These are phyloP conservation scores for Ophiorrhiza pumila DNA, from an alignment of 257 asterid species.

Conservation along the genomic window DNA sequence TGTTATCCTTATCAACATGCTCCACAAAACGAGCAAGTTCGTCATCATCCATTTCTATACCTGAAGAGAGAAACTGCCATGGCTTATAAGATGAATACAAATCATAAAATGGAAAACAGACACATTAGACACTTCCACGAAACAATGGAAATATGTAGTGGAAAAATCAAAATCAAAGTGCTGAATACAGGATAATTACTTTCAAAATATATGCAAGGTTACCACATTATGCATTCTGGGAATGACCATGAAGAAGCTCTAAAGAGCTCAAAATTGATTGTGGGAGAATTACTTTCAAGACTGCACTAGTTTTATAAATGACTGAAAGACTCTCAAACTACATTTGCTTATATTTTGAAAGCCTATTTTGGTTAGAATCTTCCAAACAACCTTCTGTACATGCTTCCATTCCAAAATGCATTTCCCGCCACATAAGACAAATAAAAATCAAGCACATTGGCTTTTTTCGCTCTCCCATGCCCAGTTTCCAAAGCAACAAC, in stretches of 20 bases:
- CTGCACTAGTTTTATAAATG: neutral
- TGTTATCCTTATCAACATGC: conserved; percentile 90
- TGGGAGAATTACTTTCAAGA: neutral
- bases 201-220: no score
- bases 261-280: neutral
- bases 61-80: conserved; percentile 73
- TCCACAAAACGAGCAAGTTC: conserved; percentile 98
- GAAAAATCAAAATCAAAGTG: neutral
- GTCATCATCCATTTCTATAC: conserved; percentile 82
- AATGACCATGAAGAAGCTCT: neutral
- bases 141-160: neutral
- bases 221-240: neutral
- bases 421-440: neutral
- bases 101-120: conserved; percentile 11
- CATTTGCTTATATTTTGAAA: neutral
- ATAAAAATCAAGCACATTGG: neutral
- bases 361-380: neutral
- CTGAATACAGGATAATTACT: no score
- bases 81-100: conserved; percentile 60
- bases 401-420: neutral
- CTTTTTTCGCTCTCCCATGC: neutral
- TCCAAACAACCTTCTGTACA: neutral
- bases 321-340: neutral
- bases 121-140: neutral
- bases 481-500: neutral